Base-by-base conservation (phyloP, 352 stramenopile species). In the Phytophthora chlamydospora region DNA sequence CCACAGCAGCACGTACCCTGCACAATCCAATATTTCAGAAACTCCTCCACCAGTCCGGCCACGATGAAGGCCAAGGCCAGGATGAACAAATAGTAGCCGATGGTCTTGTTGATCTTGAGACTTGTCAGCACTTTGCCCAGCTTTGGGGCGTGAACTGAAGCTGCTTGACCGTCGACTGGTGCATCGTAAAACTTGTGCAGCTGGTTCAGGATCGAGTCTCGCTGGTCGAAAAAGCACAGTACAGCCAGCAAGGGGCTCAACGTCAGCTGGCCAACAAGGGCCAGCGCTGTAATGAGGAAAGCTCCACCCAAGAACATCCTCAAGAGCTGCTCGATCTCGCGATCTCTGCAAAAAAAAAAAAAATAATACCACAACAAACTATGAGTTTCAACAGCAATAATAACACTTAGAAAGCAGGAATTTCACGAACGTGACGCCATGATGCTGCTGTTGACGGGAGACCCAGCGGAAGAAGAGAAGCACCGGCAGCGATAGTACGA, bases 11-110 rank as follows among this genome's bases (percentile, higher is more conserved):
- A 89, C 7, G 50, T 58, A 27, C 78, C 68, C 14, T 89, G 78
- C 2, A 91, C 79, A 42, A 91, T 29, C 82, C 85, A 92, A 38
- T 80, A 74, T 47, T 91, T 91, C 45, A 87, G 43, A 19, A 64
- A 73, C 52, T 91, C 85, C 46, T 91, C 82, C 17, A 91, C 80
- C 5, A 89, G 60, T 29, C 54, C 78, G 0, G 85, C 80, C 27
- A 92, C 73, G 10, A 86, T 55, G 53, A 85, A 91, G 10, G 78
- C 71, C 40, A 80, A 34, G 9, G 58, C 58, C 17, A 91, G 44
- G 9, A 91, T 39, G 44, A 88, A 87, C 13, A 85, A 32, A 47
- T 85, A 88, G 55, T 87, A 87, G 38, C 80, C 80, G 6, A 89
- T 12, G 6, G 78, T 85, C 40, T 88, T 81, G 48, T 85, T 40